Conservation (phyloP, 2,329 filamentous ascomycete genomes). For the Nigrograna mackinnonii region DNA sequence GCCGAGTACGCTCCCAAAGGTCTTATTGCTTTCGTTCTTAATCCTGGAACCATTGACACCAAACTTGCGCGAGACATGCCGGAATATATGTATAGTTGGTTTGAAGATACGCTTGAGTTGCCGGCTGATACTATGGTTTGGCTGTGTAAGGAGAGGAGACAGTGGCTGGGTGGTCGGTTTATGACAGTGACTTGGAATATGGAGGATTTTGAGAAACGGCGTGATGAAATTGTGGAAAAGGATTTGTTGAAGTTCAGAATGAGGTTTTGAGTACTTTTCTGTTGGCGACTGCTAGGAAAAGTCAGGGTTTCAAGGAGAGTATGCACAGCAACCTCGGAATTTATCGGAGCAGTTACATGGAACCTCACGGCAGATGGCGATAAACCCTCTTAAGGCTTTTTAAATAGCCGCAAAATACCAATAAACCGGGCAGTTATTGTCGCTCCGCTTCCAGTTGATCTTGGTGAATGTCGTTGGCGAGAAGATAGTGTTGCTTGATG, state of each 20-base stretch:
- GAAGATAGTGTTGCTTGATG: too few species aligned
- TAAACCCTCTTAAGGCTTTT: too few species aligned
- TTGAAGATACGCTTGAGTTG: constrained; percentile 9
- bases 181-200: constrained; percentile 28
- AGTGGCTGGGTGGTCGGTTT: constrained; percentile 27
- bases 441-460: too few species aligned
- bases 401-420: too few species aligned
- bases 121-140: constrained; percentile 20
- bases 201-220: constrained; percentile 19
- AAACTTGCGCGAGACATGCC: constrained; percentile 10
- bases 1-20: constrained; percentile 36
- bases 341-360: too few species aligned
- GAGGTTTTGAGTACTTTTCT: constrained; percentile 11
- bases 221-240: constrained; percentile 21
- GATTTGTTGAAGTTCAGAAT: constrained; percentile 26
- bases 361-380: too few species aligned
- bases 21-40: constrained; percentile 15
- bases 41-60: constrained; percentile 23
- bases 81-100: constrained; percentile 5
- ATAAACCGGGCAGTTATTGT: too few species aligned
- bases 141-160: constrained; percentile 19
- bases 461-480: too few species aligned
- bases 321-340: too few species aligned
- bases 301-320: too few species aligned
- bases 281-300: too few species aligned